A percentile compares a stretch with the other conserved stretches of the same genome.
These are phyloP conservation scores for Circinella minor DNA, from an alignment of 371 early-diverging fungal genomes.

Conservation along the genomic window DNA sequence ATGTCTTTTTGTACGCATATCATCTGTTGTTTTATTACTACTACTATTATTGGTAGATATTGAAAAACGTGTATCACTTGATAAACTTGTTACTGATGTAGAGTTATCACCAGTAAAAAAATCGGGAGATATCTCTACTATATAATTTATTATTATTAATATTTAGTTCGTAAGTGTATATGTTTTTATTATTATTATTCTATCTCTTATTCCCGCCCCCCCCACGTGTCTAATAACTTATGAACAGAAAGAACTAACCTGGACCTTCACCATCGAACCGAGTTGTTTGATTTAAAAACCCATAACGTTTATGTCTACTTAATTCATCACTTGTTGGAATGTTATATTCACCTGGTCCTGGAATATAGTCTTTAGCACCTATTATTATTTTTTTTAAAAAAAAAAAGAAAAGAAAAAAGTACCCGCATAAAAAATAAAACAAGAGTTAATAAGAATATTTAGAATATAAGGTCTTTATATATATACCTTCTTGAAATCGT, in stretches of 20 bases:
- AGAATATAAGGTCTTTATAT: background rate
- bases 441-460: too few relatives aligned
- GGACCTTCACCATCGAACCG: constrained; percentile 29
- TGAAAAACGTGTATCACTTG: constrained; percentile 29
- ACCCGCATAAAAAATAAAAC: too few relatives aligned
- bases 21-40: constrained; percentile 33
- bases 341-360: constrained; percentile 52
- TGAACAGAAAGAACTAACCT: constrained; percentile 8
- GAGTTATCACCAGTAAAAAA: constrained; percentile 23
- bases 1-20: constrained; percentile 24
- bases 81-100: constrained; percentile 16
- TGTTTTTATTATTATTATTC: background rate
- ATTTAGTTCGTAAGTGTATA: background rate
- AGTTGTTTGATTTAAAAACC: constrained; percentile 34
- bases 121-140: constrained; percentile 16
- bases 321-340: constrained; percentile 28
- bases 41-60: constrained; percentile 13
- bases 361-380: constrained; percentile 44
- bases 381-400: background rate
- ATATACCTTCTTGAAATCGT: constrained; percentile 44
- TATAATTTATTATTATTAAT: background rate
- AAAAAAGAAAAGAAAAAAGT: too few relatives aligned
- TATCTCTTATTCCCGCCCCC: too few relatives aligned
- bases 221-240: background rate
- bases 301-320: constrained; percentile 32